Evolutionary conservation across 305 asterid genomes (phyloP).

Genomic region (Fraxinus albicans): DNA sequence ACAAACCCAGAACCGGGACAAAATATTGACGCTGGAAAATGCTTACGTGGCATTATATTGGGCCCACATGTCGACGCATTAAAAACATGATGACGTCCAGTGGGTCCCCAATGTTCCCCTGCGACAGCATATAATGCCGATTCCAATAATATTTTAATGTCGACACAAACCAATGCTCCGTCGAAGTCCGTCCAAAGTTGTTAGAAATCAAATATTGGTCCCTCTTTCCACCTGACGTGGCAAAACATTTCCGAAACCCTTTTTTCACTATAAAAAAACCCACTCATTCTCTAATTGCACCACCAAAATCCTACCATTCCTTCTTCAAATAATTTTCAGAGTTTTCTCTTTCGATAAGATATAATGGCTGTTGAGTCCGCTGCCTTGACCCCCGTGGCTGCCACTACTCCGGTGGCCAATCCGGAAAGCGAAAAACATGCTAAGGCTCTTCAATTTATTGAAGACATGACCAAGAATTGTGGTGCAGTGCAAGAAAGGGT

Average conservation of each 20-base stretch:
- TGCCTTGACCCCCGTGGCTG: slow-evolving; percentile 7
- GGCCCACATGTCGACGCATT: slow-evolving; percentile 26
- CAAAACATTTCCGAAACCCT: not conserved
- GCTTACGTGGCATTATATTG: slow-evolving; percentile 29
- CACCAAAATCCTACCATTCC: not conserved
- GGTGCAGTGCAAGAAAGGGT: slow-evolving; percentile 5
- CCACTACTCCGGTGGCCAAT: slow-evolving; percentile 10
- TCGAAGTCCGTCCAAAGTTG: slow-evolving; percentile 28
- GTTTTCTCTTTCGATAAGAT: not conserved
- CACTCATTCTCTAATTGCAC: slow-evolving; percentile 17
- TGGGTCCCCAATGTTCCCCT: slow-evolving; percentile 27
- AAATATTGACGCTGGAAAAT: slow-evolving; percentile 22
- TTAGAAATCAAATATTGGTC: slow-evolving; percentile 1
- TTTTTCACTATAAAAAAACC: slow-evolving; percentile 18
- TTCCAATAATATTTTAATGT: slow-evolving; percentile 24
- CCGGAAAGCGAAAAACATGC: slow-evolving; percentile 14
- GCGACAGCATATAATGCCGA: not conserved
- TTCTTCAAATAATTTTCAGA: not conserved
- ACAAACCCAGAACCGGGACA: slow-evolving; percentile 24
- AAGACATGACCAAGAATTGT: slow-evolving; percentile 7
- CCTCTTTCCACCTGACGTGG: slow-evolving; percentile 25
- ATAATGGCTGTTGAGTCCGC: slow-evolving; percentile 28
- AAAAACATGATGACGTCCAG: slow-evolving; percentile 21
- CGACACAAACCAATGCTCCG: not conserved
- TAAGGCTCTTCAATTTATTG: slow-evolving; percentile 10